Evolutionary conservation across 129 eudicot species (phyloP).

Genomic region (Flaveria linearis): DNA sequence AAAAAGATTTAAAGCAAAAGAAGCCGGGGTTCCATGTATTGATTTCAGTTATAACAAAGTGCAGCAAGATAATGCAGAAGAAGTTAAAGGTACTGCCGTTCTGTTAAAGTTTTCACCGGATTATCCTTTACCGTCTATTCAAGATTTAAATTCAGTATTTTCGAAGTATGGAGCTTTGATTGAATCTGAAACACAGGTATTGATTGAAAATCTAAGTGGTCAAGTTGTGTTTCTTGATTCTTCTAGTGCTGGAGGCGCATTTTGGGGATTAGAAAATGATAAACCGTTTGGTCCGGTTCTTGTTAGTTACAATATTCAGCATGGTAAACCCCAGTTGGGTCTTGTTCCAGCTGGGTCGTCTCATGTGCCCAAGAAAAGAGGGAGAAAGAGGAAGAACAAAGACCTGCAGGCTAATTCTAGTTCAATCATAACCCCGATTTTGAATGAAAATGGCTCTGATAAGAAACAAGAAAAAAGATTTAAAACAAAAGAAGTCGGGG

Average conservation of each 20-base stretch:
- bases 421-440: conserved; percentile 44
- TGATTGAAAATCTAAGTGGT: conserved; percentile 30
- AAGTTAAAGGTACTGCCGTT: conserved; percentile 49
- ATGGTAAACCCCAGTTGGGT: conserved; percentile 33
- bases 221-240: conserved; percentile 49
- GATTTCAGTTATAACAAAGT: conserved; percentile 32
- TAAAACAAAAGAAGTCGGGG: conserved; percentile 35
- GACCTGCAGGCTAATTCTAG: conserved; percentile 27
- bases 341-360: conserved; percentile 14
- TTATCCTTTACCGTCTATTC: conserved; percentile 49
- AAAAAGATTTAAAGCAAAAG: conserved; percentile 34
- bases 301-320: conserved; percentile 46
- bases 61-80: conserved; percentile 32
- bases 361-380: conserved; percentile 45
- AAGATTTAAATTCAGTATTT: conserved; percentile 45
- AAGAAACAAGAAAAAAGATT: conserved; percentile 27
- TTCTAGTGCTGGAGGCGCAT: conserved; percentile 53
- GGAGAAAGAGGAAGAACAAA: conserved; percentile 48
- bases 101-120: conserved; percentile 52
- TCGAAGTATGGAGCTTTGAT: conserved; percentile 48
- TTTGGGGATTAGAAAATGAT: conserved; percentile 52
- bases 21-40: conserved; percentile 34
- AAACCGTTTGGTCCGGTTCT: conserved; percentile 53
- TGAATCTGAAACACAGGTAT: conserved; percentile 51
- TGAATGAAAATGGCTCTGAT: conserved; percentile 39